phyloP scores from a whole-genome alignment of 2,329 filamentous ascomycete genomes.

The Emergomyces pasteurianus region DNA sequence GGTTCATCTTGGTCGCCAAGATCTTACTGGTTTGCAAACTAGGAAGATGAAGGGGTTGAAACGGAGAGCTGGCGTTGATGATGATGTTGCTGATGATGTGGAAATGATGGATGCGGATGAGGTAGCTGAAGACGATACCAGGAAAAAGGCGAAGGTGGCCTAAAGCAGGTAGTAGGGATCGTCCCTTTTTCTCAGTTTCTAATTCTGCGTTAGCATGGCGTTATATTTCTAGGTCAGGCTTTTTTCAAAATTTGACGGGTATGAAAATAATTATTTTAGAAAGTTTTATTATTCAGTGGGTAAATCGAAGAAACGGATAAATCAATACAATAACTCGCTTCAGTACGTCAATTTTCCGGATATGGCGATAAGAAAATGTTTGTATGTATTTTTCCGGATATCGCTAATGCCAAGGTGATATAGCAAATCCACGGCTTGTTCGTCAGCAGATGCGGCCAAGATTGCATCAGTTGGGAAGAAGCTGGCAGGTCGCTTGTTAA shows the following conservation, averaged over 20 bases:
- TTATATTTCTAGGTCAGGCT: constrained; percentile 2
- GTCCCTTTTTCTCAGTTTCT: background rate
- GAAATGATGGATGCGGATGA: constrained; percentile 38
- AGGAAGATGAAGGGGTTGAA: constrained; percentile 99
- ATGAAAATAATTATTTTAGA: background rate
- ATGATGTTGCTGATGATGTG: constrained; percentile 39
- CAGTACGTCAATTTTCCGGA: background rate
- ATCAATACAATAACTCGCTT: background rate
- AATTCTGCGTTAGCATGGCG: constrained; percentile 7
- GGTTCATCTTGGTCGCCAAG: constrained; percentile 82
- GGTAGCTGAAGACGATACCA: constrained; percentile 24
- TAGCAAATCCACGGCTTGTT: too few species aligned
- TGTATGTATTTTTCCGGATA: background rate
- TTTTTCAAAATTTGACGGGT: background rate
- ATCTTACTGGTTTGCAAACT: constrained; percentile 76
- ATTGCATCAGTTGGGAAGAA: background rate
- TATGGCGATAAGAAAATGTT: background rate
- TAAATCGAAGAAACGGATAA: background rate
- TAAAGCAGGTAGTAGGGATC: background rate
- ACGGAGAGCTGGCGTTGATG: constrained; percentile 55
- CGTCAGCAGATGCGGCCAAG: background rate
- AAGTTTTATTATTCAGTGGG: background rate
- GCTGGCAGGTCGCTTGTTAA: background rate
- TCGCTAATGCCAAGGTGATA: background rate
- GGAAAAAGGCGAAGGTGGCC: constrained; percentile 17